These are phyloP conservation scores for Candida oleophila DNA, from an alignment of 805 yeast species.

Conservation along the genomic window DNA sequence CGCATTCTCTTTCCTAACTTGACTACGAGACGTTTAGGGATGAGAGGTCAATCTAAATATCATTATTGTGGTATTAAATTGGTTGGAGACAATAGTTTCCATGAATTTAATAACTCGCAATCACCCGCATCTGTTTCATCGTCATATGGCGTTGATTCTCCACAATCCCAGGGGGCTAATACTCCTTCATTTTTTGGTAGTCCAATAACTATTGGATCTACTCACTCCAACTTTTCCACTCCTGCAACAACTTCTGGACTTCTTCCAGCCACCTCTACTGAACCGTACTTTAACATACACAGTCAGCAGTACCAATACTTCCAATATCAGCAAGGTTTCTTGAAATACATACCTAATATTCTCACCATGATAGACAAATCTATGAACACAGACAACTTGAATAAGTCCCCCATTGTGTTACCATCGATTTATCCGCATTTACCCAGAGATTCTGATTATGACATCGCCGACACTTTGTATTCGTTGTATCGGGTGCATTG, in stretches of 20 bases:
- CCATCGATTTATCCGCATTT: conserved; percentile 45
- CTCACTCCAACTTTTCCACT: neutral
- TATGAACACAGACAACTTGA: neutral
- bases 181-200: conserved; percentile 7
- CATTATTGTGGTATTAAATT: conserved; percentile 77
- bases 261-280: neutral
- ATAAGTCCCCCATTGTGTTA: conserved; percentile 22
- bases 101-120: conserved; percentile 12
- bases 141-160: conserved; percentile 7
- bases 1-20: conserved; percentile 62
- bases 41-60: conserved; percentile 78
- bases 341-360: neutral
- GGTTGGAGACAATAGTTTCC: conserved; percentile 31
- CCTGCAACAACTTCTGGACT: neutral
- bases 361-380: neutral
- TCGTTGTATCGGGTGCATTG: conserved; percentile 66
- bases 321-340: neutral
- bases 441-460: conserved; percentile 47
- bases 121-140: conserved; percentile 3
- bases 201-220: conserved; percentile 4
- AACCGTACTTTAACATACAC: neutral
- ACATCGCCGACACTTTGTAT: conserved; percentile 59
- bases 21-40: conserved; percentile 76
- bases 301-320: neutral
- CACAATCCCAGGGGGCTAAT: conserved; percentile 5